Evolutionary conservation across 2,329 filamentous ascomycete species (phyloP).

Genomic region (Sporothrix mexicana): DNA sequence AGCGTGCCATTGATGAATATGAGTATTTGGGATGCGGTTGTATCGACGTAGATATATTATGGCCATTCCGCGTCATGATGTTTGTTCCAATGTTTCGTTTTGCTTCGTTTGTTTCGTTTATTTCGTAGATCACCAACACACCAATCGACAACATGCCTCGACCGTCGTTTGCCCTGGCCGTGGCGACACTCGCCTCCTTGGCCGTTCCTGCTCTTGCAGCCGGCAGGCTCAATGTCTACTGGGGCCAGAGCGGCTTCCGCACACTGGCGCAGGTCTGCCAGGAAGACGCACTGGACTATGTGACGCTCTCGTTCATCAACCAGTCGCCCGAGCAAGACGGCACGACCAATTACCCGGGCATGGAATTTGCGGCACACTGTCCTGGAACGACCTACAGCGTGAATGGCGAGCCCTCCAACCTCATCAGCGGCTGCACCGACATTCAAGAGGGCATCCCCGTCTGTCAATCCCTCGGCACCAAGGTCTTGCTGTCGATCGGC

Average conservation of each 20-base stretch:
- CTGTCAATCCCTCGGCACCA: constrained; percentile 63
- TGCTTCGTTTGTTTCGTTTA: background rate
- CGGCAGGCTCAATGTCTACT: constrained; percentile 31
- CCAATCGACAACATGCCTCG: background rate
- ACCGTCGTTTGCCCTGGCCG: background rate
- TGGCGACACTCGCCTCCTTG: background rate
- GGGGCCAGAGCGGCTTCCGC: constrained; percentile 25
- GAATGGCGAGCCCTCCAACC: constrained; percentile 40
- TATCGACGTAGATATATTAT: constrained; percentile 6
- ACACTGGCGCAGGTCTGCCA: constrained; percentile 20
- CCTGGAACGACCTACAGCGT: constrained; percentile 42
- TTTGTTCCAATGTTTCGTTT: background rate
- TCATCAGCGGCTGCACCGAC: constrained; percentile 44
- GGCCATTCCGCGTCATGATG: background rate
- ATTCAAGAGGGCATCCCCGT: constrained; percentile 47
- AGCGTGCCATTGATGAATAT: background rate
- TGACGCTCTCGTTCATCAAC: constrained; percentile 49
- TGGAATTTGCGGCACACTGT: constrained; percentile 48
- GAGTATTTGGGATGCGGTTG: background rate
- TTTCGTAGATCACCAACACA: background rate
- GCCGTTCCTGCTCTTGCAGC: constrained; percentile 14
- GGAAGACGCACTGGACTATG: constrained; percentile 42
- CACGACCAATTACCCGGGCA: constrained; percentile 44
- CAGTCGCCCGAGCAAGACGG: constrained; percentile 47
- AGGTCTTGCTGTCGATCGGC: constrained; percentile 66